Evolutionary conservation across 1,139 yeast species (phyloP).

Genomic region (Taphrina communis): DNA sequence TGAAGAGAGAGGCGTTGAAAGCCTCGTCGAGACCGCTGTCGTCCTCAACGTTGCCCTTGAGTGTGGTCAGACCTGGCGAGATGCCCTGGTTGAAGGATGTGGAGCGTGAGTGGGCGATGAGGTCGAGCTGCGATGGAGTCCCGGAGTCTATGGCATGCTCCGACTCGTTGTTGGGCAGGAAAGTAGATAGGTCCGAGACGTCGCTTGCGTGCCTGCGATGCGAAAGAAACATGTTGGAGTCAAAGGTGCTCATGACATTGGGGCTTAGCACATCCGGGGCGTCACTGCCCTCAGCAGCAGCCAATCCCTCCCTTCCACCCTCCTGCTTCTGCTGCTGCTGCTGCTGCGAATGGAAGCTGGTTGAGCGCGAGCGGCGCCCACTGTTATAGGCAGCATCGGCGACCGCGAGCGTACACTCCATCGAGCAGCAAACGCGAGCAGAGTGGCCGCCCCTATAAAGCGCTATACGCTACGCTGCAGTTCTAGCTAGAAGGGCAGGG

Average conservation of each 20-base stretch:
- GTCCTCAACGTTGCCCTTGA: constrained; percentile 7
- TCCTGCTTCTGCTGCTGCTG: background rate
- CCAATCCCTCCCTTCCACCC: background rate
- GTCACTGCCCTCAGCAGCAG: constrained; percentile 5
- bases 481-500: too few relatives aligned
- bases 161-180: constrained; percentile 1
- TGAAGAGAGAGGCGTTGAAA: constrained; percentile 20
- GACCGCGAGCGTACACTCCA: constrained; percentile 29
- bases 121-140: constrained; percentile 7
- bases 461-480: too few relatives aligned
- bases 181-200: constrained; percentile 12
- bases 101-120: background rate
- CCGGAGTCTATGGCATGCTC: constrained; percentile 15
- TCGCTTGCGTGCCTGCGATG: constrained; percentile 29
- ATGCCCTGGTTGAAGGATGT: background rate
- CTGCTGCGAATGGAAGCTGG: constrained; percentile 21
- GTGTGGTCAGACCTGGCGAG: constrained; percentile 12
- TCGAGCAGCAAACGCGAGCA: background rate
- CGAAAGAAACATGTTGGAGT: constrained; percentile 12
- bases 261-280: constrained; percentile 27
- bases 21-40: constrained; percentile 27
- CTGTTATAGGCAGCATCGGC: constrained; percentile 24
- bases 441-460: background rate
- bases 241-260: constrained; percentile 12
- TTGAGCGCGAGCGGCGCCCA: constrained; percentile 31